Percentiles rank a stretch among this genome's conserved stretches.
phyloP scores from a whole-genome alignment of 2,329 filamentous ascomycete species.

The Penicillium olsonii region DNA sequence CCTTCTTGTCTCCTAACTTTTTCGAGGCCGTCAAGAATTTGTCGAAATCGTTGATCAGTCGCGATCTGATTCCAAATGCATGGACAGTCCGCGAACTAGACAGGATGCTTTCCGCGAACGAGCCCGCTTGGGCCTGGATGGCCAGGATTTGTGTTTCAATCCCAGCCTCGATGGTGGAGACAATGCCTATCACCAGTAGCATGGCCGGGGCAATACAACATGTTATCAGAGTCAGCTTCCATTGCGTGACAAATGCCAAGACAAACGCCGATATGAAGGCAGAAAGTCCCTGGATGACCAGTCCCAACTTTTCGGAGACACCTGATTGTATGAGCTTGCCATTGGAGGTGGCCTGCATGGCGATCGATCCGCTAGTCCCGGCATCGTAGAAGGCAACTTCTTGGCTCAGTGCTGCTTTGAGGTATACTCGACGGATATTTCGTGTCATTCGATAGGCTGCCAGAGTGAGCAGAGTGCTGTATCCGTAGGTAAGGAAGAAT shows the following conservation, averaged over 20 bases:
- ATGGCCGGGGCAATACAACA: constrained; percentile 22
- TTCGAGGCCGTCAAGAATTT: constrained; percentile 19
- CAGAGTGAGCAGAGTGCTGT: constrained; percentile 23
- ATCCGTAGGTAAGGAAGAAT: constrained; percentile 35
- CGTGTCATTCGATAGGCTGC: constrained; percentile 13
- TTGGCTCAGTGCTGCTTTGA: constrained; percentile 30
- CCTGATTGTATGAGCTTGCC: constrained; percentile 24
- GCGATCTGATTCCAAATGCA: constrained; percentile 23
- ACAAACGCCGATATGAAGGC: constrained; percentile 26
- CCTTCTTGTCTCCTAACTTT: constrained; percentile 18
- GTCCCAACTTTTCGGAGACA: constrained; percentile 25
- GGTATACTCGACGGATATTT: constrained; percentile 16
- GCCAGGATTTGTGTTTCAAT: constrained; percentile 23
- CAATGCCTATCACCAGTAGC: constrained; percentile 13
- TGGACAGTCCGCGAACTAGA: constrained; percentile 21
- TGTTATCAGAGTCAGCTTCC: constrained; percentile 26
- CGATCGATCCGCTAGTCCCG: constrained; percentile 28
- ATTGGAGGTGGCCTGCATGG: constrained; percentile 34
- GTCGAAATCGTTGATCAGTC: constrained; percentile 20
- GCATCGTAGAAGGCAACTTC: constrained; percentile 34
- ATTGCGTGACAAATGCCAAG: constrained; percentile 24
- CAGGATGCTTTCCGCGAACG: constrained; percentile 23
- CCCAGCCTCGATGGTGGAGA: constrained; percentile 18
- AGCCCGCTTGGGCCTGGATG: constrained; percentile 20
- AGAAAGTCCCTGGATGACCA: constrained; percentile 20